Evolutionary conservation across 2,329 filamentous ascomycete species (phyloP).

Genomic region (Sarocladium kiliense): DNA sequence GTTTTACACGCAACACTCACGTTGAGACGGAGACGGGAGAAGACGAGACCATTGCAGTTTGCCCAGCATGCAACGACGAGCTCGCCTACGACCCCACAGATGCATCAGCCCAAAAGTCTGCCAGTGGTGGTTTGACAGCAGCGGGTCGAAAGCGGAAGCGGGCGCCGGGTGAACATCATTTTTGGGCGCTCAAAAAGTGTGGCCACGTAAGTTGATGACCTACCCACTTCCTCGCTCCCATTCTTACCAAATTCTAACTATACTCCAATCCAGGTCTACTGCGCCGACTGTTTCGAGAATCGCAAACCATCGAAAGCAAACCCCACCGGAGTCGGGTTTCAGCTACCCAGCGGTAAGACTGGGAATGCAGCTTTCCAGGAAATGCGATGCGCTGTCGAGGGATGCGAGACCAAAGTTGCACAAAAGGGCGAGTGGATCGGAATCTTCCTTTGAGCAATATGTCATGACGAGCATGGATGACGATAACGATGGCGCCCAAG

Average conservation of each 20-base stretch:
- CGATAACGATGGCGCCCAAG: neutral
- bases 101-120: constrained; percentile 12
- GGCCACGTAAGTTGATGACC: constrained; percentile 71
- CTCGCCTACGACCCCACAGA: constrained; percentile 64
- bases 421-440: constrained; percentile 57
- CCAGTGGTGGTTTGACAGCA: constrained; percentile 12
- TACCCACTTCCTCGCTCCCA: neutral
- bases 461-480: neutral
- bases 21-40: constrained; percentile 26
- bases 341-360: constrained; percentile 22
- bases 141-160: constrained; percentile 36
- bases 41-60: constrained; percentile 70
- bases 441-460: constrained; percentile 46
- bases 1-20: constrained; percentile 71
- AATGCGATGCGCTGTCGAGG: constrained; percentile 51
- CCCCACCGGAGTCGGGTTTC: constrained; percentile 30
- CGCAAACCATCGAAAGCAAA: constrained; percentile 36
- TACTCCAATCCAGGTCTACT: constrained; percentile 48
- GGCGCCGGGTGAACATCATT: constrained; percentile 66
- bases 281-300: constrained; percentile 55
- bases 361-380: constrained; percentile 20
- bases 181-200: constrained; percentile 87
- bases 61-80: constrained; percentile 82
- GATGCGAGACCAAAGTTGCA: constrained; percentile 48
- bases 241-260: neutral